Evolutionary conservation across 805 yeast genomes (phyloP).

Genomic region (Ogataea nonfermentans): DNA sequence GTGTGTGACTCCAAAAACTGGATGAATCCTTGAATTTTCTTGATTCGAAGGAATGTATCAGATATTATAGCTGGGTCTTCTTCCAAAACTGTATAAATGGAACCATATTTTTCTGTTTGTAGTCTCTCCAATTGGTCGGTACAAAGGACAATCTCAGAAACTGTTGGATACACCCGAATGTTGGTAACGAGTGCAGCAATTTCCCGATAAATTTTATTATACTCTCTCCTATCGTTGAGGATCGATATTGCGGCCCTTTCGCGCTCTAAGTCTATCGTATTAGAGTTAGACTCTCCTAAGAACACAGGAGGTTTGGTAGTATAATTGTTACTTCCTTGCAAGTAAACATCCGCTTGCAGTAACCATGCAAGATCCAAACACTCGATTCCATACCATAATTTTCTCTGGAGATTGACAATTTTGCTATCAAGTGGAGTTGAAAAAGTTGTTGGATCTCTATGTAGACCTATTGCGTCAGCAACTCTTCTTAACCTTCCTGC

Average conservation of each 20-base stretch:
- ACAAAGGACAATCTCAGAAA: conserved; percentile 34
- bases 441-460: conserved; percentile 44
- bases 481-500: conserved; percentile 41
- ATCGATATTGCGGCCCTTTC: conserved; percentile 38
- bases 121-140: conserved; percentile 37
- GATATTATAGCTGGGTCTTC: conserved; percentile 11
- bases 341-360: conserved; percentile 33
- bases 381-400: conserved; percentile 52
- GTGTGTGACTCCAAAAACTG: conserved; percentile 18
- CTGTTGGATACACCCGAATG: conserved; percentile 34
- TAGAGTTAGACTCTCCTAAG: conserved; percentile 30
- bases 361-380: conserved; percentile 43
- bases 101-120: conserved; percentile 9
- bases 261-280: conserved; percentile 34
- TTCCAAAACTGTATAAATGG: conserved; percentile 13
- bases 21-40: conserved; percentile 22
- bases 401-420: conserved; percentile 51
- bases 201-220: conserved; percentile 30
- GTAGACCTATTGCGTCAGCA: conserved; percentile 45
- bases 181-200: conserved; percentile 34
- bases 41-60: conserved; percentile 17
- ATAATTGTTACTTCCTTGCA: conserved; percentile 36
- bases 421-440: conserved; percentile 26
- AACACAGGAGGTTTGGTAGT: conserved; percentile 45
- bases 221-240: conserved; percentile 32